Base-by-base conservation (phyloP, 495 filamentous ascomycete species). In the Podospora comata region DNA sequence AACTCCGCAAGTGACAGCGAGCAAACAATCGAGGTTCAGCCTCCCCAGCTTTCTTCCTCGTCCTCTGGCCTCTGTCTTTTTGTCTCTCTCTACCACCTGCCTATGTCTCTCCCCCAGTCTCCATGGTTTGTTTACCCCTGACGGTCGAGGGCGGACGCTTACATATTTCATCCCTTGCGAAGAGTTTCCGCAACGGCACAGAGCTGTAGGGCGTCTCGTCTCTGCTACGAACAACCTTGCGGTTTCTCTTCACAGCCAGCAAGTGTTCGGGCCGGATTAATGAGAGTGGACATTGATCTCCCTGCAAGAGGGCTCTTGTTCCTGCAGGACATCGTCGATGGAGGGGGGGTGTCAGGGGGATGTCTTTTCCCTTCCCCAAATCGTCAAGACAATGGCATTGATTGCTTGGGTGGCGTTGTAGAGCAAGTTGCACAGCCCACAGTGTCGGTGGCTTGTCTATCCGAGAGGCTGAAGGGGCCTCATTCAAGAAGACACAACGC, bases 381-480 rank as follows among this genome's bases (percentile, higher is more conserved):
- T 20, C 55, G 23, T 58, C 55, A 58, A 58, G 19, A 58, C 55
- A 58, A 58, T 58, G 55, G 13, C 55, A 58, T 58, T 58, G 39
- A 48, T 48, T 48, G 39, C 15, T 11, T 13, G 15, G 39, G 13
- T 1, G 39, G 39, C 39, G 39, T 48, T 11, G 15, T 5, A 48
- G 39, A 16, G 15, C 23, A 13, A 48, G 39, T 48, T 48, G 39
- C 39, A 48, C 39, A 48, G 13, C 39, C 13, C 39, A 48, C 39
- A 48, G 39, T 48, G 13, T 11, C 13, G 39, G 39, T 48, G 39
- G 5, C 39, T 48, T 48, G 9, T 48, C 0, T 1, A 13, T 16
- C 34, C 34, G 34, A 6, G 34, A 39, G 34, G 34, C 3, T 39
- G 5, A 11, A 39, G 5, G 0, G 34, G 23, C 34, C 34, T 6